Conservation (phyloP, 148 eudicot genomes). For the Arbutus unedo region DNA sequence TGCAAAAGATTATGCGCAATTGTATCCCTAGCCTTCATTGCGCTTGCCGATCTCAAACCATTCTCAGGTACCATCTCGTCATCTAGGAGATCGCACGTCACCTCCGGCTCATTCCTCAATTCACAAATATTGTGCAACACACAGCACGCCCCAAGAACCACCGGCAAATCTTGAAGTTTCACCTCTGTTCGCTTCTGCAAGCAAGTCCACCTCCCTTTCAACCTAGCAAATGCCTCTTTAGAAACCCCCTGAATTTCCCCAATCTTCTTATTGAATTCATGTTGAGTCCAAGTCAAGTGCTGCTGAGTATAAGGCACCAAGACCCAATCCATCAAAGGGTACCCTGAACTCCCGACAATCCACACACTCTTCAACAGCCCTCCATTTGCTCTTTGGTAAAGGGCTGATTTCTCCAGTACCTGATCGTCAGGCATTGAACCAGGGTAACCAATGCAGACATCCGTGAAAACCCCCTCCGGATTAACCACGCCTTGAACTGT, state of each 20-base stretch:
- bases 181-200: slow-evolving; percentile 83
- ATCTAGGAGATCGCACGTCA: slow-evolving; percentile 51
- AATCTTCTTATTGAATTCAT: slow-evolving; percentile 80
- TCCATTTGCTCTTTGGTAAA: slow-evolving; percentile 63
- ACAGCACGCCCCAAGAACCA: slow-evolving; percentile 88
- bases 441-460: slow-evolving; percentile 88
- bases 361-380: slow-evolving; percentile 64
- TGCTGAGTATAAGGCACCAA: slow-evolving; percentile 72
- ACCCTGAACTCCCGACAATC: slow-evolving; percentile 69
- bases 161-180: slow-evolving; percentile 79
- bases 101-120: slow-evolving; percentile 51
- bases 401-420: slow-evolving; percentile 71
- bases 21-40: slow-evolving; percentile 66
- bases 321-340: slow-evolving; percentile 86
- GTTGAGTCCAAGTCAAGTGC: slow-evolving; percentile 81
- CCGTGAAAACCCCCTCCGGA: slow-evolving; percentile 65
- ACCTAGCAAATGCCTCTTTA: slow-evolving; percentile 64
- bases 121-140: slow-evolving; percentile 89
- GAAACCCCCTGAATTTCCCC: slow-evolving; percentile 52
- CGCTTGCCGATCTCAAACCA: slow-evolving; percentile 48
- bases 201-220: slow-evolving; percentile 86
- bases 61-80: slow-evolving; percentile 75
- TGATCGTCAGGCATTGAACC: slow-evolving; percentile 90
- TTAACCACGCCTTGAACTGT: slow-evolving; percentile 86
- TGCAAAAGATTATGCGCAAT: slow-evolving; percentile 85